phyloP scores from a whole-genome alignment of 192 early-diverging fungal genomes.

The Coemansia sp. region DNA sequence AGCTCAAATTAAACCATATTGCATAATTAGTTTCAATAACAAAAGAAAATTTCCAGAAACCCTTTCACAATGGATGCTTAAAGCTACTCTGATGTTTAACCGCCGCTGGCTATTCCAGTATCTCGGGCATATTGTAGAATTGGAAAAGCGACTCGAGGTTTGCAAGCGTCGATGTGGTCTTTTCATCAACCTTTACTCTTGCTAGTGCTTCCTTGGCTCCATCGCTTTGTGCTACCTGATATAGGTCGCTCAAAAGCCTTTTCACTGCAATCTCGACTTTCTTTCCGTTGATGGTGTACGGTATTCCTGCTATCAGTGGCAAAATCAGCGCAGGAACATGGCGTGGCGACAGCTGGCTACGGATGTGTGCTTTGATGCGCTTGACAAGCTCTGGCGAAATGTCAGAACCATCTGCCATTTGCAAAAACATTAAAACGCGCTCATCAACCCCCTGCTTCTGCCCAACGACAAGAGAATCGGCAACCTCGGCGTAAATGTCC shows the following conservation, averaged over 20 bases:
- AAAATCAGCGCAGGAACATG: conserved; percentile 92
- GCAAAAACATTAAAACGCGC: conserved; percentile 88
- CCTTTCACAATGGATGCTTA: no score
- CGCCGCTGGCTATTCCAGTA: conserved; percentile 19
- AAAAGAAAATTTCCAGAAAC: neutral
- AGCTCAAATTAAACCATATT: no score
- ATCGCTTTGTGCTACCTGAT: conserved; percentile 34
- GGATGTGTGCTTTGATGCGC: conserved; percentile 75
- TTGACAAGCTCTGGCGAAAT: conserved; percentile 66
- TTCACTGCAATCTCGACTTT: conserved; percentile 98
- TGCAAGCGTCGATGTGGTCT: conserved; percentile 77
- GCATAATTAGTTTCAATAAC: neutral
- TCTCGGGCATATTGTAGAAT: conserved; percentile 76
- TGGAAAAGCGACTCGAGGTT: conserved; percentile 89
- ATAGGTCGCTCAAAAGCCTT: conserved; percentile 56
- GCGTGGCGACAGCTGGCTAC: conserved; percentile 80
- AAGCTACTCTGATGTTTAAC: no score
- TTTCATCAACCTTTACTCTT: conserved; percentile 67
- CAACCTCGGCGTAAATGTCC: conserved; percentile 75
- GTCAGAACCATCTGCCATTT: conserved; percentile 67
- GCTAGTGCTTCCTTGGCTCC: conserved; percentile 59
- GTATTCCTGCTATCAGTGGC: conserved; percentile 75
- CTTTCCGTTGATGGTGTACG: conserved; percentile 95
- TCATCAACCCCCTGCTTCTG: conserved; percentile 86
- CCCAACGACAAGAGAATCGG: conserved; percentile 88